A percentile compares a stretch with the other conserved stretches of the same genome.
phyloP scores from a whole-genome alignment of 306 rosid species.

The Pterocarpus santalinus region DNA sequence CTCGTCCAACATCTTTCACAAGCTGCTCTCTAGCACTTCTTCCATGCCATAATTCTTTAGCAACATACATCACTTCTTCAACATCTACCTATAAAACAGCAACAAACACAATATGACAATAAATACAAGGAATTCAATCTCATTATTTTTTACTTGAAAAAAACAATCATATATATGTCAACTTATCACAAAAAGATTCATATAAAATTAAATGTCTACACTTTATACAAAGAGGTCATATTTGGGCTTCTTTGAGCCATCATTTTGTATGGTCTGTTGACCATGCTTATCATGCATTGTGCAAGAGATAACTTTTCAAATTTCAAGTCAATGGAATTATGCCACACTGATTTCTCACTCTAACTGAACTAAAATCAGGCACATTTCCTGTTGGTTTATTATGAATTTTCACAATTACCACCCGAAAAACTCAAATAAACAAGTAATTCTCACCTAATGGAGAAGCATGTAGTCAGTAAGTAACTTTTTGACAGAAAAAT shows the following conservation, averaged over 20 bases:
- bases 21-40: conserved; percentile 84
- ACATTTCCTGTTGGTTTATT: not conserved
- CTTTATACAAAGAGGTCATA: conserved; percentile 7
- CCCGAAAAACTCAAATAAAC: no score
- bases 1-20: conserved; percentile 85
- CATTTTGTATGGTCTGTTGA: not conserved
- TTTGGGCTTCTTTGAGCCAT: conserved; percentile 1
- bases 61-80: conserved; percentile 92
- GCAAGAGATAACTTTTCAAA: not conserved
- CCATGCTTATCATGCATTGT: not conserved
- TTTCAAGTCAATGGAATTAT: not conserved
- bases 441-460: no score
- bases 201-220: conserved; percentile 1
- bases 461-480: not conserved
- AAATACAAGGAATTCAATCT: conserved; percentile 8
- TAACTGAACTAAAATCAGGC: not conserved
- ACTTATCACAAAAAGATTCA: not conserved
- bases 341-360: not conserved
- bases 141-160: not conserved
- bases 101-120: conserved; percentile 9
- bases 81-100: conserved; percentile 74
- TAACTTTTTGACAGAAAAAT: not conserved
- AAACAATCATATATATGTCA: not conserved
- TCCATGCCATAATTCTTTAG: conserved; percentile 96
- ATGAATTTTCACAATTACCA: not conserved